phyloP scores from a whole-genome alignment of 345 rosid species.

The Linum tenue region DNA sequence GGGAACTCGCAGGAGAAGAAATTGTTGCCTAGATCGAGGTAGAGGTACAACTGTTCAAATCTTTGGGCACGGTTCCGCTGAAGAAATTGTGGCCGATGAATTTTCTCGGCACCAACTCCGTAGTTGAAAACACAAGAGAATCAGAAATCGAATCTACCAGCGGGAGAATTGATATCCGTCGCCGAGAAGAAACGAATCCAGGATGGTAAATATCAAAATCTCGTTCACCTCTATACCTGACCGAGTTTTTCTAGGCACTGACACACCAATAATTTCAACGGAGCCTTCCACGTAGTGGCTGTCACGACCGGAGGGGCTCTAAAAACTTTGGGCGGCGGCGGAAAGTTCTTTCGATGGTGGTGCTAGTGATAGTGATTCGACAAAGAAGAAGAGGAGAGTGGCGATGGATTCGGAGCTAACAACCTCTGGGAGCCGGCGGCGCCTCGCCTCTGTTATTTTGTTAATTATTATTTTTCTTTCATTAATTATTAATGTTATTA shows the following conservation, averaged over 20 bases:
- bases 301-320: conserved; percentile 38
- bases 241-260: conserved; percentile 99
- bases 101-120: conserved; percentile 50
- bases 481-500: no score
- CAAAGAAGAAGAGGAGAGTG: conserved; percentile 41
- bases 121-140: conserved; percentile 19
- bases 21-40: no score
- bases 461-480: no score
- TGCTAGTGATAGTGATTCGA: conserved; percentile 47
- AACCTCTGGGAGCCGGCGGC: conserved; percentile 44
- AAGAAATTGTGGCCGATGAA: no score
- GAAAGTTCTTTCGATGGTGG: conserved; percentile 52
- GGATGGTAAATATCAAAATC: conserved; percentile 13
- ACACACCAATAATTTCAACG: conserved; percentile 96
- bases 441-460: conserved; percentile 41
- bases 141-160: not conserved
- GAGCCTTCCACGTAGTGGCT: conserved; percentile 47
- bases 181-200: conserved; percentile 8
- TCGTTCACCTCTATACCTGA: conserved; percentile 96
- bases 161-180: not conserved
- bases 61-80: no score
- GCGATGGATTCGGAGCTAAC: conserved; percentile 51
- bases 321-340: conserved; percentile 50
- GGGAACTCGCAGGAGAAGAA: no score
- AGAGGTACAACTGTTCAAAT: no score